A percentile compares a stretch with the other conserved stretches of the same genome.
phyloP scores from a whole-genome alignment of 305 asterid species.

The Fraxinus dipetala region DNA sequence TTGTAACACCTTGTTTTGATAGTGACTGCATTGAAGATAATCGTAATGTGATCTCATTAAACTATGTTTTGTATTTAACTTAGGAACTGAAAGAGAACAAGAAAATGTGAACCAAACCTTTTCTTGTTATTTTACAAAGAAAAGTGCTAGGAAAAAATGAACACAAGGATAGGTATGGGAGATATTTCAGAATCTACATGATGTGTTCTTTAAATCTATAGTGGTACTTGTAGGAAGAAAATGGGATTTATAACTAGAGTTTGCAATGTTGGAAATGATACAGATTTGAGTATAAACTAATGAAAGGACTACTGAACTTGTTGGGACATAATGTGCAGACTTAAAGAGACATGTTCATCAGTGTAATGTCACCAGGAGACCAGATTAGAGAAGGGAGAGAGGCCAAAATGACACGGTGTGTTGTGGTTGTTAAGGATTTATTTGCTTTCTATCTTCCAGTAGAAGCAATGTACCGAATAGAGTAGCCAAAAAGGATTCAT shows the following conservation, averaged over 20 bases:
- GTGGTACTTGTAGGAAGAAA: not conserved
- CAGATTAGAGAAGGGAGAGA: not conserved
- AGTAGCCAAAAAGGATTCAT: not conserved
- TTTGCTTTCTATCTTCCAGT: not conserved
- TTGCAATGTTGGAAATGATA: not conserved
- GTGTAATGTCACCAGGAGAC: not conserved
- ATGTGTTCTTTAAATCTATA: not conserved
- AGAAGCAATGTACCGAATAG: not conserved
- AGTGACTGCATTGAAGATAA: not conserved
- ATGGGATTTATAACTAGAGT: not conserved
- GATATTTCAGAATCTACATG: not conserved
- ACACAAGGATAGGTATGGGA: not conserved
- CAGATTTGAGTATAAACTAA: not conserved
- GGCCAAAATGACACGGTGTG: not conserved
- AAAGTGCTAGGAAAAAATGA: not conserved
- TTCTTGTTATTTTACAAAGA: not conserved
- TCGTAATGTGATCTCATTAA: not conserved
- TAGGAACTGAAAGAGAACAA: not conserved
- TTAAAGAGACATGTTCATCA: not conserved
- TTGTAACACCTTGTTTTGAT: not conserved
- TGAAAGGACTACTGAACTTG: not conserved
- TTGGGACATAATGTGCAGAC: not conserved
- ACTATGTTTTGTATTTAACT: not conserved
- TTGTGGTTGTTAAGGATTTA: not conserved
- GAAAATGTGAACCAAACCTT: not conserved